Percentiles rank a stretch among this genome's conserved stretches.
Evolutionary conservation across 2,329 filamentous ascomycete genomes (phyloP).

Genomic region (Thelonectria discophora): DNA sequence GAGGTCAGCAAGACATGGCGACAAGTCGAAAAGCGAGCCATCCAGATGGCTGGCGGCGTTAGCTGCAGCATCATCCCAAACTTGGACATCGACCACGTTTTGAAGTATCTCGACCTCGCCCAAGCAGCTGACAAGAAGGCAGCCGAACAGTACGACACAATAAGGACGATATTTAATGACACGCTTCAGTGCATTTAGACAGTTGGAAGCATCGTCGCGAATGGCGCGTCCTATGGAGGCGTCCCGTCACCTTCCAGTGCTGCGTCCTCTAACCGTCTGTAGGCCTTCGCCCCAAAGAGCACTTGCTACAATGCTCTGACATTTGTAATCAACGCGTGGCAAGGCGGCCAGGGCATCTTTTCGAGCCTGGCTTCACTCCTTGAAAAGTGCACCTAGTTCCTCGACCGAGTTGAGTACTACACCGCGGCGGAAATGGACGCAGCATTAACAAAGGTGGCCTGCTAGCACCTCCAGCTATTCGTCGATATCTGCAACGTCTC

Average conservation of each 20-base stretch:
- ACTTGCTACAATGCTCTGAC: conserved; percentile 50
- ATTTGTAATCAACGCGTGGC: conserved; percentile 49
- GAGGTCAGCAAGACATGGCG: conserved; percentile 47
- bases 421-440: conserved; percentile 43
- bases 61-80: conserved; percentile 36
- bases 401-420: conserved; percentile 47
- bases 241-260: background rate
- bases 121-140: conserved; percentile 42
- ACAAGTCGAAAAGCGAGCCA: conserved; percentile 45
- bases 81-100: conserved; percentile 43
- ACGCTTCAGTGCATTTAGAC: conserved; percentile 48
- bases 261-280: background rate
- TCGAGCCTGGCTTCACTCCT: conserved; percentile 45
- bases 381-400: conserved; percentile 47
- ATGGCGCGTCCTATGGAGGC: conserved; percentile 38
- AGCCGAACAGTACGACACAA: conserved; percentile 41
- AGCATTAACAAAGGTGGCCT: conserved; percentile 44
- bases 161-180: conserved; percentile 41
- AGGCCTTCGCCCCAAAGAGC: conserved; percentile 47
- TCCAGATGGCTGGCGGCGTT: conserved; percentile 46
- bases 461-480: conserved; percentile 48
- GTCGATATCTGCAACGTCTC: conserved; percentile 47
- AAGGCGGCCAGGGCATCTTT: conserved; percentile 48
- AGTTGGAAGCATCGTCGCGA: conserved; percentile 46
- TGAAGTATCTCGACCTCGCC: conserved; percentile 42